Conservation (phyloP, 1,139 yeast genomes). For the Geotrichum armillariae region DNA sequence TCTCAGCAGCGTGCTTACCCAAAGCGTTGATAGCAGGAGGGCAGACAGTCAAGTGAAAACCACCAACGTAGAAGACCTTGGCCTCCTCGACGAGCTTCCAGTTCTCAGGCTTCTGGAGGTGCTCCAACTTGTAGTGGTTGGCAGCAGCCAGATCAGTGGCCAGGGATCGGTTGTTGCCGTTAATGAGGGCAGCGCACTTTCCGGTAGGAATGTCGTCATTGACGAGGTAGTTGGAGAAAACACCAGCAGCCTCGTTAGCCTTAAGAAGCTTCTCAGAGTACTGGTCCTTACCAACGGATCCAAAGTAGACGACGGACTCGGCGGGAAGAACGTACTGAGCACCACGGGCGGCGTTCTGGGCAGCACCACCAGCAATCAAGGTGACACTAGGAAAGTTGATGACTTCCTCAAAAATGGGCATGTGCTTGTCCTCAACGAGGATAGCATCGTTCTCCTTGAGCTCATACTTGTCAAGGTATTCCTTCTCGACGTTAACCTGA, state of each 20-base stretch:
- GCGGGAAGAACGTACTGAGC: slow-evolving; percentile 89
- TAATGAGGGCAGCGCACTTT: slow-evolving; percentile 95
- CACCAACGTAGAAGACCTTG: slow-evolving; percentile 86
- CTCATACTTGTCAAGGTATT: slow-evolving; percentile 73
- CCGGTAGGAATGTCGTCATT: slow-evolving; percentile 77
- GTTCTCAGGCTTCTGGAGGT: slow-evolving; percentile 85
- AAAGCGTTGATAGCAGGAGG: slow-evolving; percentile 89
- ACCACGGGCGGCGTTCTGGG: slow-evolving; percentile 98
- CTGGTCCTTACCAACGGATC: slow-evolving; percentile 92
- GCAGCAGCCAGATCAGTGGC: slow-evolving; percentile 98
- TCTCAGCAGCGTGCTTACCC: slow-evolving; percentile 88
- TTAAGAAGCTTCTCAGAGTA: slow-evolving; percentile 76
- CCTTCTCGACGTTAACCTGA: slow-evolving; percentile 74
- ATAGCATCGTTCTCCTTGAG: slow-evolving; percentile 94
- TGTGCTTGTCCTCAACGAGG: slow-evolving; percentile 82
- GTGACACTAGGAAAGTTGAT: slow-evolving; percentile 60
- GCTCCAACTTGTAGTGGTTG: slow-evolving; percentile 89
- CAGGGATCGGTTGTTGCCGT: slow-evolving; percentile 84
- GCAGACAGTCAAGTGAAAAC: slow-evolving; percentile 96
- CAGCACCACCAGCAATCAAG: slow-evolving; percentile 97
- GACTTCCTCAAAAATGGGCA: slow-evolving; percentile 82
- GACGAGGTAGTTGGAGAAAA: slow-evolving; percentile 80
- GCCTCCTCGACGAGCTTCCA: slow-evolving; percentile 86
- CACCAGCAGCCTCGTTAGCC: slow-evolving; percentile 89
- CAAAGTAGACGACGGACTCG: slow-evolving; percentile 86